Conservation (phyloP, 2,329 filamentous ascomycete genomes). For the Helotiales sp. region DNA sequence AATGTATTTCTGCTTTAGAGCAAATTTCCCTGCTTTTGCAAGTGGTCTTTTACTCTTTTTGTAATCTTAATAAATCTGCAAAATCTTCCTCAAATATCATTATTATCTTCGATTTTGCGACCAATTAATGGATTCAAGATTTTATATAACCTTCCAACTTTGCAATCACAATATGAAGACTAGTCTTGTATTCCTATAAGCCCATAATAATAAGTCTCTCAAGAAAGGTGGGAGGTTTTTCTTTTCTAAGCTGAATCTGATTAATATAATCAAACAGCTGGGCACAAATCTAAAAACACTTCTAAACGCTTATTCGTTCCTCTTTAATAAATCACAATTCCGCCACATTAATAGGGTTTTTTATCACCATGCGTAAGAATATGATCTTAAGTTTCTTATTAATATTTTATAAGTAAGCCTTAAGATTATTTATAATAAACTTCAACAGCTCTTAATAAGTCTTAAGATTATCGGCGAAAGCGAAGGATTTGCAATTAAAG, state of each 20-base stretch:
- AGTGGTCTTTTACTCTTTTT: conserved; percentile 46
- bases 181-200: conserved; percentile 46
- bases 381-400: conserved; percentile 40
- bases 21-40: conserved; percentile 45
- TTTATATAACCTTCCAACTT: conserved; percentile 44
- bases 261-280: conserved; percentile 44
- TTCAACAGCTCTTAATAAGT: conserved; percentile 45
- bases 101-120: conserved; percentile 40
- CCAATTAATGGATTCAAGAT: conserved; percentile 41
- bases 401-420: conserved; percentile 43
- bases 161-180: conserved; percentile 36
- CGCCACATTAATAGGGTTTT: conserved; percentile 38
- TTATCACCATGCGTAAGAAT: conserved; percentile 25
- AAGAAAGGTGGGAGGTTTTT: conserved; percentile 26
- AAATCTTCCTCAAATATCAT: conserved; percentile 30
- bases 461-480: conserved; percentile 42
- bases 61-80: conserved; percentile 43
- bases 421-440: conserved; percentile 43
- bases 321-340: conserved; percentile 41
- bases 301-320: conserved; percentile 44
- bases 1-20: conserved; percentile 40
- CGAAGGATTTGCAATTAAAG: conserved; percentile 42
- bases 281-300: conserved; percentile 45
- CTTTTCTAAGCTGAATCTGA: conserved; percentile 30
- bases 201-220: conserved; percentile 43